These are phyloP conservation scores for Collybia sordida DNA, from an alignment of 768 basidiomycete genomes.

Conservation along the genomic window DNA sequence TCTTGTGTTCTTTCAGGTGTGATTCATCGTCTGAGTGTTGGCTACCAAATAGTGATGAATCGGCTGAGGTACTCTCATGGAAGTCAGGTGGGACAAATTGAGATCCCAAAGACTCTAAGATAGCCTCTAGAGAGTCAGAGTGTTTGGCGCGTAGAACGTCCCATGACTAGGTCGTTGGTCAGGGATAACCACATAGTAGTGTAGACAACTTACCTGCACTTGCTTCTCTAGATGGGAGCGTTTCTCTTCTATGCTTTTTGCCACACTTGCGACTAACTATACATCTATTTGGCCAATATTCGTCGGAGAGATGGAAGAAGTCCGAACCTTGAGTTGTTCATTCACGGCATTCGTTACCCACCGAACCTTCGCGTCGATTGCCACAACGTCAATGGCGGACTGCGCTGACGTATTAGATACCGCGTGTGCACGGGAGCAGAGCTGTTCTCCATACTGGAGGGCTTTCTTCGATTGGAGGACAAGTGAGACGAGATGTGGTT, in stretches of 20 bases:
- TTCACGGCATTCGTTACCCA: constrained; percentile 76
- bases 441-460: constrained; percentile 71
- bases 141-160: constrained; percentile 61
- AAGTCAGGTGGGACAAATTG: constrained; percentile 80
- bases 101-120: constrained; percentile 70
- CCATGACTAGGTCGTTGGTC: constrained; percentile 55
- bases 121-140: constrained; percentile 59
- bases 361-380: constrained; percentile 75
- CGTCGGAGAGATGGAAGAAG: not conserved
- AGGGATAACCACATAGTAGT: not conserved
- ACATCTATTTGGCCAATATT: not conserved
- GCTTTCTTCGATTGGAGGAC: constrained; percentile 83
- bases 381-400: constrained; percentile 67
- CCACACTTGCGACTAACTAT: constrained; percentile 71
- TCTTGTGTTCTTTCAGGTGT: constrained; percentile 9
- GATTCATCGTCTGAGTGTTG: constrained; percentile 51
- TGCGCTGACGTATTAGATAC: constrained; percentile 68
- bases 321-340: constrained; percentile 73
- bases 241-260: constrained; percentile 74
- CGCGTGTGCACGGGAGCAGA: constrained; percentile 66
- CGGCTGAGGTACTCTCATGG: constrained; percentile 56
- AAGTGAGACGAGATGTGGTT: constrained; percentile 70
- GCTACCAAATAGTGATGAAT: constrained; percentile 79
- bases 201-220: constrained; percentile 49
- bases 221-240: constrained; percentile 58